Base-by-base conservation (phyloP, 768 basidiomycete species). In the Pleurotus tuoliensis region DNA sequence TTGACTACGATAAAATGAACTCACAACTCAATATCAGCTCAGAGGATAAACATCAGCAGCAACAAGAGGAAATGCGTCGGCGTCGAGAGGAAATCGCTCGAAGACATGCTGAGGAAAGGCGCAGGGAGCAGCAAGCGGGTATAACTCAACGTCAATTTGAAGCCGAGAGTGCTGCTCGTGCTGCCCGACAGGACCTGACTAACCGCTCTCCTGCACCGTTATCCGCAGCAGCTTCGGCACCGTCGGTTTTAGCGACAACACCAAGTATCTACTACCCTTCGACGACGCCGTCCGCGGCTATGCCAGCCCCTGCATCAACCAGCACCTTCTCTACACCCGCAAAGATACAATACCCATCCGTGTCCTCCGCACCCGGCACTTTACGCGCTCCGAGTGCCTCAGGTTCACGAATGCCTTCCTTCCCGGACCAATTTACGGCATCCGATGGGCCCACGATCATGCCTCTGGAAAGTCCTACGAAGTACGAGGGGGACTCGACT, bases 401-500 rank as follows among this genome's bases (percentile, higher is more conserved):
- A 24, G 61, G 62, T n/a, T 67, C 73, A 30, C 77, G 75, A 40
- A 70, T 73, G 59, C 59, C 68, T 41, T 66, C 71, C 43, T 72
- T 69, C 61, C 61, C 63, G 13, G 65, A 66, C 52, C 62, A 69
- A 56, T 56, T 58, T n/a, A 27, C 68, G 37, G 67, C 71, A 61
- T 66, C 67, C 56, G 68, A 69, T 13, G 65, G 64, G 20, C 78
- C 78, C 15, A 65, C 69, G 38, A 63, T 73, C 30, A 74, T 88
- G 73, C 86, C 88, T n/a, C 68, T 88, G 12, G 83, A 90, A 68
- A 86, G 77, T 60, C 88, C 87, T 37, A 76, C 75, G 16, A 73
- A 74, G 64, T 81, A 74, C 63, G 83, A 79, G 24, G 78, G 71
- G 45, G 74, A 79, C 60, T 76, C 69, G 4, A 73, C 75, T 24